phyloP scores from a whole-genome alignment of 805 yeast genomes.

The Kuraishia cidri region DNA sequence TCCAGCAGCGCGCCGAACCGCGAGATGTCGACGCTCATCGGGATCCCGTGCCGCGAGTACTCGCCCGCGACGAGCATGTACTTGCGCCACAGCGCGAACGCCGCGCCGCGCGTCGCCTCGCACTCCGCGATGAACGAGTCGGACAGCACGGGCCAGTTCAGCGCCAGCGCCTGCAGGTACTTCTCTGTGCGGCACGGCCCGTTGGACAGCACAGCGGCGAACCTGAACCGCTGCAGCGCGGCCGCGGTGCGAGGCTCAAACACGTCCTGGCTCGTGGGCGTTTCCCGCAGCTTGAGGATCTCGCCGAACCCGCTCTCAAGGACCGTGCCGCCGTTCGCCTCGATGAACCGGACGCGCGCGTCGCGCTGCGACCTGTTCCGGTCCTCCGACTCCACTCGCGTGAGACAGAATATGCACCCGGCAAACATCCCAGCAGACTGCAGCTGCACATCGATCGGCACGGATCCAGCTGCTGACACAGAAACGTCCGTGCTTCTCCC shows the following conservation, averaged over 20 bases:
- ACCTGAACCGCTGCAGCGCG: constrained; percentile 20
- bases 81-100: constrained; percentile 32
- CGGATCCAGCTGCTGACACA: not conserved
- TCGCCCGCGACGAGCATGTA: constrained; percentile 71
- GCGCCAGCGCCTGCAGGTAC: constrained; percentile 65
- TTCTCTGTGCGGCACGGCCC: constrained; percentile 59
- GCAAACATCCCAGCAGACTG: constrained; percentile 1
- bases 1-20: constrained; percentile 27
- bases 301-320: constrained; percentile 26
- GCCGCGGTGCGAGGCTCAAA: not conserved
- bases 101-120: constrained; percentile 4
- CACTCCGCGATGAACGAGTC: constrained; percentile 41
- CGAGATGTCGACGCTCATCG: constrained; percentile 41
- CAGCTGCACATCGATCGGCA: not conserved
- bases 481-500: not conserved
- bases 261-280: constrained; percentile 8
- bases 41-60: constrained; percentile 31
- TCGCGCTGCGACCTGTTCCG: not conserved
- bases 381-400: not conserved
- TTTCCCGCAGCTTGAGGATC: constrained; percentile 9
- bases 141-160: constrained; percentile 83
- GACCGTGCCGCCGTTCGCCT: constrained; percentile 18
- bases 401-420: constrained; percentile 3
- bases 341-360: constrained; percentile 1
- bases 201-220: constrained; percentile 61